Evolutionary conservation across 768 basidiomycete species (phyloP).

Genomic region (Boletellus ananiceps): DNA sequence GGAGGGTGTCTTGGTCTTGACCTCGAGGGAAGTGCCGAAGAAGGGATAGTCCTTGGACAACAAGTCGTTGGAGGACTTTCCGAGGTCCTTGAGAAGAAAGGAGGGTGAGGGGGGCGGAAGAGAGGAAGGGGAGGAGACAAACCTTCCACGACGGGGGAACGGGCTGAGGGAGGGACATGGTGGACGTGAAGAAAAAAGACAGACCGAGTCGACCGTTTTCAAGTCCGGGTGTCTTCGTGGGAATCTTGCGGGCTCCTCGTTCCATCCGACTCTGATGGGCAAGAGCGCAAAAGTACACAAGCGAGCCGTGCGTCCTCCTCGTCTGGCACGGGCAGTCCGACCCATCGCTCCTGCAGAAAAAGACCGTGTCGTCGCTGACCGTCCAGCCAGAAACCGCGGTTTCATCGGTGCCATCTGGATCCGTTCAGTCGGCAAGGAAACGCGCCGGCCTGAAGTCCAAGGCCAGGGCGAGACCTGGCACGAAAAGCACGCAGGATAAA

Average conservation of each 20-base stretch:
- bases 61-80: slow-evolving; percentile 96
- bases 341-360: slow-evolving; percentile 21
- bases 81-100: slow-evolving; percentile 64
- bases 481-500: slow-evolving; percentile 20
- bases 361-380: slow-evolving; percentile 8
- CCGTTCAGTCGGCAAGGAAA: slow-evolving; percentile 25
- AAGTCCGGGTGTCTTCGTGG: slow-evolving; percentile 29
- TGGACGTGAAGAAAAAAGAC: slow-evolving; percentile 19
- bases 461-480: slow-evolving; percentile 10
- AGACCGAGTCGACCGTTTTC: slow-evolving; percentile 5
- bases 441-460: slow-evolving; percentile 26
- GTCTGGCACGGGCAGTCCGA: background rate
- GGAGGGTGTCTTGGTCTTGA: slow-evolving; percentile 86
- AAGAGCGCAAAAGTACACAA: slow-evolving; percentile 35
- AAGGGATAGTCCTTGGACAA: slow-evolving; percentile 90
- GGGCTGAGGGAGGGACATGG: slow-evolving; percentile 89
- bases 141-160: slow-evolving; percentile 98
- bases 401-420: background rate
- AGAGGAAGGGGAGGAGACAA: background rate
- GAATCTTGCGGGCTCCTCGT: slow-evolving; percentile 13
- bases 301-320: slow-evolving; percentile 25
- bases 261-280: slow-evolving; percentile 23
- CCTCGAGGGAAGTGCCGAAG: slow-evolving; percentile 66
- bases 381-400: slow-evolving; percentile 5
- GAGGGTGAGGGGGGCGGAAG: background rate